phyloP scores from a whole-genome alignment of 305 asterid genomes.

The Rubia balearica region DNA sequence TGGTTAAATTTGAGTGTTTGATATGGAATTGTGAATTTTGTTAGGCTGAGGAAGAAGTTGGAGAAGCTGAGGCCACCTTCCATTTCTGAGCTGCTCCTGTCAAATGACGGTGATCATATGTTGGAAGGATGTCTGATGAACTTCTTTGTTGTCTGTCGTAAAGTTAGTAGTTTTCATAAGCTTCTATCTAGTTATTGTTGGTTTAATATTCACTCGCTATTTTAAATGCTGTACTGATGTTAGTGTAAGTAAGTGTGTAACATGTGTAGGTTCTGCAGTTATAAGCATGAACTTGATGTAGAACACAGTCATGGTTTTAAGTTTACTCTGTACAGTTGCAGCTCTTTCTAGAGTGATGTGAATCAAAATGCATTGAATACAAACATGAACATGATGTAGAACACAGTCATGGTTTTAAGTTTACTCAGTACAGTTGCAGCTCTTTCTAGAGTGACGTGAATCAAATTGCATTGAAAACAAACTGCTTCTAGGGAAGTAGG shows the following conservation, averaged over 20 bases:
- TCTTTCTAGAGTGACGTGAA: background rate
- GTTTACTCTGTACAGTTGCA: background rate
- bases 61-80: conserved; percentile 92
- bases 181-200: background rate
- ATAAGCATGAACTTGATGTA: background rate
- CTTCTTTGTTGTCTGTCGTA: conserved; percentile 60
- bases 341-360: background rate
- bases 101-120: conserved; percentile 71
- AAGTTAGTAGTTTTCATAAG: conserved; percentile 37
- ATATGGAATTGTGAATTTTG: background rate
- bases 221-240: background rate
- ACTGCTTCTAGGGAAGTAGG: background rate
- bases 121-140: conserved; percentile 87
- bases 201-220: background rate
- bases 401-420: background rate
- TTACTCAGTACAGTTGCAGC: background rate
- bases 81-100: conserved; percentile 63
- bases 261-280: background rate
- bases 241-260: background rate
- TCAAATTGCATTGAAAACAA: background rate
- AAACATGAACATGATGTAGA: too few relatives aligned
- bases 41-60: conserved; percentile 69
- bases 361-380: background rate
- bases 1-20: background rate
- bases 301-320: background rate